Evolutionary conservation across 2,329 filamentous ascomycete species (phyloP), one percentile per base, ranked within the genome.

Genomic region (Ophidiomyces ophidiicola): DNA sequence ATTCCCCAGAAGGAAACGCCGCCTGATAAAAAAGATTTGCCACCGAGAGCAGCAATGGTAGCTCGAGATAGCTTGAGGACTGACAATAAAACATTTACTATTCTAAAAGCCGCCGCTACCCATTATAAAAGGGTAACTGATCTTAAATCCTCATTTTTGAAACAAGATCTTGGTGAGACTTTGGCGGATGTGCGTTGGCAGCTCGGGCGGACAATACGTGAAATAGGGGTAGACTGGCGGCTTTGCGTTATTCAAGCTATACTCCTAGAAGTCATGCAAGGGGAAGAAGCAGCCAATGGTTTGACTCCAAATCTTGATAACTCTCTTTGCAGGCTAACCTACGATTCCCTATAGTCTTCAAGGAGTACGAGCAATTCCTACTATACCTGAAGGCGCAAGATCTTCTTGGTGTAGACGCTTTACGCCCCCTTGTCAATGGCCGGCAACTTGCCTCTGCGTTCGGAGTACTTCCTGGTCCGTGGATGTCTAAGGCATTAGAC

Each of bases 401-500:
- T n/a, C 55, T 80, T 11, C 49, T 62, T 41, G 55, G 56, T 15
- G 59, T 74, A 50, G 69, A 78, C 36, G 64, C 70, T 1, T 55
- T 81, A 24, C 76, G 74, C 50, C 70, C 71, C 4, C 62, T 84
- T 17, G 66, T 93, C 23, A 82, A 92, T 53, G 88, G 90, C 11
- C 80, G 73, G 26, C 67, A 79, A 37, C 70, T 96, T 14, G 73
- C 76, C 12, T 70, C 76, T 45, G 75, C 73, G 3, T 67, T 96
- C 3, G 64, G 61, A 12, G 74, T 71, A 0, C 63, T 71, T n/a
- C 77, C 76, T 46, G 79, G 82, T 0, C 77, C 69, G n/a, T 96
- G 88, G 88, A 81, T 92, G 71, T 76, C 76, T 39, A 69, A 71
- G 32, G 86, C 86, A 3, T 63, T 94, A 32, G 80, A 92, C 21